Evolutionary conservation across 768 basidiomycete genomes (phyloP), one percentile per base, ranked within the genome.

Genomic region (Leccinum rimulosum): DNA sequence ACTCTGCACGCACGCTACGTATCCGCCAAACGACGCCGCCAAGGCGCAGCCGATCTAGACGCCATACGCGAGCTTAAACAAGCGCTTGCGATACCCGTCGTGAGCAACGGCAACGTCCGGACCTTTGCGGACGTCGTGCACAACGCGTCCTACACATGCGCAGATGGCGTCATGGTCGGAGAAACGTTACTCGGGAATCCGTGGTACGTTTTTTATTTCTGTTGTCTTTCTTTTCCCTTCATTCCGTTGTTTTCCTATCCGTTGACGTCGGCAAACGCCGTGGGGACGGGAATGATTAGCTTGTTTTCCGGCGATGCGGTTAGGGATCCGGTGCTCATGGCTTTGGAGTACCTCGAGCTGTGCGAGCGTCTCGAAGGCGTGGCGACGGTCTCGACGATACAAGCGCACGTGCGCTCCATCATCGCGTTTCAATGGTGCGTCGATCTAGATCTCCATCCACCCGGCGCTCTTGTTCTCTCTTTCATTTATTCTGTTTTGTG

Each of bases 31-130:
- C 80, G 85, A n/a, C 78, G 91, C 22, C 77, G 91, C 11, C 84
- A 88, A 57, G 89, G 90, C 11, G 76, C 86, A 22, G 89, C 88
- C n/a, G 80, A 89, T 66, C 79, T 91, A 14, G 72, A 73, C 52
- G 77, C 84, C 60, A 83, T 91, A 48, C 83, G 78, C 56, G 70
- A 69, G 45, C 77, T 91, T 31, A 86, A 84, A 65, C 75, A 80
- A 0, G 66, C 70, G 27, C 65, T 88, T 5, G 58, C 66, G 2
- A 70, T 90, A 5, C 87, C 86, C 9, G 82, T 91, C 53, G 73
- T 92, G 51, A 89, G 87, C 72, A 93, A 93, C 66, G 91, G 91
- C 11, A 92, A 92, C 66, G 90, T 92, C 17, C 81, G 84, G 33
- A 73, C 70, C 17, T 85, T 80, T 73, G 72, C 73, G 30, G 86